Base-by-base conservation (phyloP, 2,329 filamentous ascomycete genomes). In the Bipolaris victoriae region DNA sequence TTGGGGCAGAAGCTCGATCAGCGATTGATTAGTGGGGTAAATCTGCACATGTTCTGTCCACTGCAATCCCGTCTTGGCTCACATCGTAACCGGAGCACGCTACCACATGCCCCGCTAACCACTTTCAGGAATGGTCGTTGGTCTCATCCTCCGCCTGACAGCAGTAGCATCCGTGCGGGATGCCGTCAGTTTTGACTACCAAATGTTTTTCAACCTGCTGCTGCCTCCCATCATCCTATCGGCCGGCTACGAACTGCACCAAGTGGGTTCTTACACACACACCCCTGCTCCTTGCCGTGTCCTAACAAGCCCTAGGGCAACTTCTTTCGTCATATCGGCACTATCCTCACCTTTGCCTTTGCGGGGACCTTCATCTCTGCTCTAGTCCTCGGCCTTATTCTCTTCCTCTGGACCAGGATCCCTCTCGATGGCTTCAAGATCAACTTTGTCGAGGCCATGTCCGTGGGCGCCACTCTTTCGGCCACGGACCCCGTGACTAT, bases 121-220 rank as follows among this genome's bases (percentile, higher is more conserved):
- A 53, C 56, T 15, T 57, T 54, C 62, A 96, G 94, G 94, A 70
- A 98, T 98, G 95, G 89, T 92, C 57, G 92, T 99, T 59, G 95
- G 95, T 5, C 82, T 99, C 68, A 85, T 96, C 58, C 87, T 99
- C 57, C 87, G 95, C 71, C 81, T 97, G 62, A 91, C 88, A 41
- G 88, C 90, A 50, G 89, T 90, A 64, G 89, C 91, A 61, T 91
- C 90, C 62, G 92, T 99, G 69, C 89, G 93, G 76, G 90, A 91
- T 74, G 88, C 91, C 63, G 92, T 99, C 72, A 96, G 90, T 78
- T 99, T 99, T 82, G 90, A 98, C 81, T 97, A 97, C 76, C 93
- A 98, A 75, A 97, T 98, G 82, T 99, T 99, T 83, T 99, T 99
- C 84, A 99, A 99, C 78, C 86, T 99, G 44, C 86, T 99, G 11